These are phyloP conservation scores for Suillus clintonianus DNA, from an alignment of 768 basidiomycete genomes.

Conservation along the genomic window DNA sequence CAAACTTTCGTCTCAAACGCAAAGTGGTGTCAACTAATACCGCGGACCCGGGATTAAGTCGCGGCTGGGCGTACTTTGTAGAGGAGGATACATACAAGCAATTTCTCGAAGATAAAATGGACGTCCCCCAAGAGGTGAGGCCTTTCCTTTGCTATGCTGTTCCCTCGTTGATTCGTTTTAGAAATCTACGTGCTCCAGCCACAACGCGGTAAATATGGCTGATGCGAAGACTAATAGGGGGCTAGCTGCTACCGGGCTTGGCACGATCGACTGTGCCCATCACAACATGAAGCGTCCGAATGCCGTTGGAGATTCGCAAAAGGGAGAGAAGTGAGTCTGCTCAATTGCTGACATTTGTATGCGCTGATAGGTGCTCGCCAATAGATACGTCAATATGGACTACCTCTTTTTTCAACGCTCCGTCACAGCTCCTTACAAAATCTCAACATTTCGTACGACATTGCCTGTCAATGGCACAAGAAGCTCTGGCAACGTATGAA, in stretches of 20 bases:
- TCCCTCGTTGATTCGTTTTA: not conserved
- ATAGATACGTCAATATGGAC: conserved; percentile 32
- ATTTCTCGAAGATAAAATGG: conserved; percentile 17
- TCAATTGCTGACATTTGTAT: too few relatives aligned
- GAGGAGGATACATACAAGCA: conserved; percentile 22
- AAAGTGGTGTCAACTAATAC: conserved; percentile 12
- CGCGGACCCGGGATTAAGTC: conserved; percentile 18
- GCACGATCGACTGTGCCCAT: conserved; percentile 26
- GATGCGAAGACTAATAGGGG: conserved; percentile 19
- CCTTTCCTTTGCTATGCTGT: not conserved
- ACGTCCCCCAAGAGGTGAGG: conserved; percentile 22
- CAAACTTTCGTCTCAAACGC: conserved; percentile 31
- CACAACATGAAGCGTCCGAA: conserved; percentile 24
- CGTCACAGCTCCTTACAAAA: too few relatives aligned
- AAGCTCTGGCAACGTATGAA: too few relatives aligned
- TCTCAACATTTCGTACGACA: too few relatives aligned
- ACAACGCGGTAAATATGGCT: conserved; percentile 28
- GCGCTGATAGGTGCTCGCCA: not conserved
- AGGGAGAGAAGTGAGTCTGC: conserved; percentile 14
- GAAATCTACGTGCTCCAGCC: conserved; percentile 31
- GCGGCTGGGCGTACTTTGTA: conserved; percentile 29
- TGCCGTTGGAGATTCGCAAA: conserved; percentile 17
- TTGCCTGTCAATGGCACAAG: too few relatives aligned
- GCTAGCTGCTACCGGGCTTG: conserved; percentile 29
- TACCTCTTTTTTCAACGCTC: conserved; percentile 27